These are phyloP conservation scores for Cercospora nicotianae DNA, from an alignment of 2,329 filamentous ascomycete species.

Conservation along the genomic window DNA sequence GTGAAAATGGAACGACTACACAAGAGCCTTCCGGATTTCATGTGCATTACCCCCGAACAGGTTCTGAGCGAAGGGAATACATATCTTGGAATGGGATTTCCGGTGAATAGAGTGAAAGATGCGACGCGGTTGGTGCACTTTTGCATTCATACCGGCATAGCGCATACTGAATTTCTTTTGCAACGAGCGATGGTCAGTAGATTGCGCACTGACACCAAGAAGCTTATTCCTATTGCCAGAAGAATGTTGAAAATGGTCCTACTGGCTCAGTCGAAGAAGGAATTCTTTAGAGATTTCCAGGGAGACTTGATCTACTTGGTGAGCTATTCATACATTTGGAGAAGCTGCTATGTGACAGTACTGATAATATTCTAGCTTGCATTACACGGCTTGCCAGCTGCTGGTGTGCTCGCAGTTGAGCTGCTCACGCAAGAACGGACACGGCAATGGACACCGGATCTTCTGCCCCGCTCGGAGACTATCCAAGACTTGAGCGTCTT, in stretches of 20 bases:
- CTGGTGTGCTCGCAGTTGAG: conserved; percentile 46
- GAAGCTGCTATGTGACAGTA: not conserved
- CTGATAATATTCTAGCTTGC: conserved; percentile 29
- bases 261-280: conserved; percentile 41
- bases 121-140: conserved; percentile 41
- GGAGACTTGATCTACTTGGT: conserved; percentile 43
- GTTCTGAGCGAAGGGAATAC: conserved; percentile 27
- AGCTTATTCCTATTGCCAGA: conserved; percentile 41
- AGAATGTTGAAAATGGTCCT: conserved; percentile 44
- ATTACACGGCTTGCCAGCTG: conserved; percentile 45
- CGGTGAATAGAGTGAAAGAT: conserved; percentile 22
- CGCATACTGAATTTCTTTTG: conserved; percentile 61
- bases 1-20: conserved; percentile 45
- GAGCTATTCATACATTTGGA: not conserved
- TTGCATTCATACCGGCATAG: conserved; percentile 41
- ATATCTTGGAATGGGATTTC: conserved; percentile 14
- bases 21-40: conserved; percentile 36
- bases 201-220: conserved; percentile 35
- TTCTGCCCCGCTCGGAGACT: conserved; percentile 46
- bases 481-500: conserved; percentile 51
- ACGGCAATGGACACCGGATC: conserved; percentile 33
- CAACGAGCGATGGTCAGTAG: conserved; percentile 57
- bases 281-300: conserved; percentile 47
- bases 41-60: conserved; percentile 34
- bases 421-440: conserved; percentile 47